Base-by-base conservation (phyloP, 2,329 filamentous ascomycete genomes). In the Epichloe gansuensis region DNA sequence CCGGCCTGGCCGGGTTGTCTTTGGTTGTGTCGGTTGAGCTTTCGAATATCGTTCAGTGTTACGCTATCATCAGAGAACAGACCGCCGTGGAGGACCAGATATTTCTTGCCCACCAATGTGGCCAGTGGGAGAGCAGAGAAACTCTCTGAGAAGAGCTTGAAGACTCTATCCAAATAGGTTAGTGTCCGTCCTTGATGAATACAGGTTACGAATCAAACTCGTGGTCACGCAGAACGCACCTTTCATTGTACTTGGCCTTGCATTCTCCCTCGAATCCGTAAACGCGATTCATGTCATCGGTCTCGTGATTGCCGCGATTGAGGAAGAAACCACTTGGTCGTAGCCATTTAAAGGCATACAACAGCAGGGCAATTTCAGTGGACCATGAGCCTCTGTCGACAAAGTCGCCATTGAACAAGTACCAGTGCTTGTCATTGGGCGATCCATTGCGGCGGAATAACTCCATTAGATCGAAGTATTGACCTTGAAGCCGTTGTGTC, bases 241-340 rank as follows among this genome's bases (percentile, higher is more conserved):
- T 85, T 70, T 95, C 93, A 67, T 88, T 96, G 72, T 98, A 98
- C 73, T 98, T 98, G 61, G 89, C 88, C 69, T 91, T 93, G 76
- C 93, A 97, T 69, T 98, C 93, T 65, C 93, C 93, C 70, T 98
- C 93, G 63, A 98, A 98, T 17, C 93, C 93, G 66, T 98, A 98
- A 51, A 93, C 91, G 59, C 89, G 83, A 76, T 98, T 98, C 93
- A 98, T 98, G 70, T 96, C 91, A 67, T 97, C 91, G 48, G 93
- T 97, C 73, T 98, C 93, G 72, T 98, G 93, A 71, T 98, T 98
- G 61, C 93, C 93, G 56, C 93, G 83, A 76, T 98, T 98, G 58
- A 98, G 75, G 80, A 95, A 97, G 77, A 98, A 91, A 52, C 77
- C 82, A 44, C 82, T 80, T 7, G 93, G 93, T 52, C 87, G 83